Conservation (phyloP, 768 basidiomycete species). For the Mycena metata region DNA sequence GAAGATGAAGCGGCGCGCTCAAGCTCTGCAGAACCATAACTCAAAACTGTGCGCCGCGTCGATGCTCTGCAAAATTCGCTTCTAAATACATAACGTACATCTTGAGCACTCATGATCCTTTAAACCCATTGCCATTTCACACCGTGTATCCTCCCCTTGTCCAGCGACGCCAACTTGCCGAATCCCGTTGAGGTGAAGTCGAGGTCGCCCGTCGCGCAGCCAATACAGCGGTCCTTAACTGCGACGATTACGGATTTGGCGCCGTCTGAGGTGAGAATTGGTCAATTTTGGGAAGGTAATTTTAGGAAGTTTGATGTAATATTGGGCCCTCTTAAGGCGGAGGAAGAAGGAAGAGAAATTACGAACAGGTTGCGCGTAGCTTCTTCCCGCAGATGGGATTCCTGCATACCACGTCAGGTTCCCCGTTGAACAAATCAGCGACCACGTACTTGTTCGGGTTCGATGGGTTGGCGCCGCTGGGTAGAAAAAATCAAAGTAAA, state of each 20-base stretch:
- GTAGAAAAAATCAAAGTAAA: not conserved
- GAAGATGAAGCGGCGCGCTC: no score
- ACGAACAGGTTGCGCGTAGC: slow-evolving; percentile 2
- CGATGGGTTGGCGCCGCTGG: slow-evolving; percentile 20
- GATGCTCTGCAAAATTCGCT: not conserved
- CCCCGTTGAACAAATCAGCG: no score
- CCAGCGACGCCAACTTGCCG: not conserved
- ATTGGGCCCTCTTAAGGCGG: no score
- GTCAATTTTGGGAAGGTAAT: no score
- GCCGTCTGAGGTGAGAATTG: not conserved
- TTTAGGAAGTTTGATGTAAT: no score
- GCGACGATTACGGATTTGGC: slow-evolving; percentile 1
- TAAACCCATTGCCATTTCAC: no score
- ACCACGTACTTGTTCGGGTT: slow-evolving; percentile 28
- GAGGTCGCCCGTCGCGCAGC: slow-evolving; percentile 23
- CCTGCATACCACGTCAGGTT: not conserved
- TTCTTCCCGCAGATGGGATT: not conserved
- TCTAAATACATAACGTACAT: not conserved
- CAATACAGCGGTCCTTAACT: slow-evolving; percentile 23
- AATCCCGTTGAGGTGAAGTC: slow-evolving; percentile 29
- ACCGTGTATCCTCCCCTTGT: no score
- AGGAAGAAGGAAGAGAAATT: not conserved
- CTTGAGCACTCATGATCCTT: not conserved
- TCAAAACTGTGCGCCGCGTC: not conserved
- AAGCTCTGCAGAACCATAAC: not conserved